A percentile compares a stretch with the other conserved stretches of the same genome.
Conservation (phyloP, 2,329 filamentous ascomycete species). For the Stemphylium lycopersici region DNA sequence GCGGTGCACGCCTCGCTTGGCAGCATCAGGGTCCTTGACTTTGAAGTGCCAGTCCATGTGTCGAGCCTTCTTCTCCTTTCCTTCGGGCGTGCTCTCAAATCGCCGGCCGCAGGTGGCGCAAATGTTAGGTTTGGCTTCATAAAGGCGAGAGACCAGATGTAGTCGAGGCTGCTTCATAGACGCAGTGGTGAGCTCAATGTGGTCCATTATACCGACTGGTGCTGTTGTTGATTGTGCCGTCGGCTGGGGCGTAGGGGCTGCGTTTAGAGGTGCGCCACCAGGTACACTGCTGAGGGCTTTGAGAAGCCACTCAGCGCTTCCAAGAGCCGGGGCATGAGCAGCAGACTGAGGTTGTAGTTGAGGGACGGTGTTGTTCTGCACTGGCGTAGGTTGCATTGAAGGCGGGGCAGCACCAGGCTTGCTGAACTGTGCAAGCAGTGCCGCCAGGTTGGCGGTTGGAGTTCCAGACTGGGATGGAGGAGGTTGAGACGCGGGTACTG, state of each 20-base stretch:
- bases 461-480: constrained; percentile 36
- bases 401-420: constrained; percentile 29
- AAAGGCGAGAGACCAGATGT: constrained; percentile 74
- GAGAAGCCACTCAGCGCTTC: constrained; percentile 41
- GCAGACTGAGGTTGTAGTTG: constrained; percentile 27
- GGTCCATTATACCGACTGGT: constrained; percentile 51
- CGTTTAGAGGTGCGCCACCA: constrained; percentile 34
- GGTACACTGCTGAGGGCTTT: constrained; percentile 39
- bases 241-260: constrained; percentile 33
- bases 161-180: constrained; percentile 79
- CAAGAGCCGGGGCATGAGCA: constrained; percentile 20
- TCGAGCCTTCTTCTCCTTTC: constrained; percentile 82
- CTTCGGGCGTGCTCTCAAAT: constrained; percentile 77
- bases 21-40: constrained; percentile 85
- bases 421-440: constrained; percentile 41
- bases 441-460: constrained; percentile 39
- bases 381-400: constrained; percentile 21
- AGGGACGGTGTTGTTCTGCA: constrained; percentile 23
- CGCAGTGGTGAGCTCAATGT: constrained; percentile 67
- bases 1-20: constrained; percentile 84
- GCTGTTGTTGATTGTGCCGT: constrained; percentile 38
- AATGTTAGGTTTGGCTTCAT: constrained; percentile 81
- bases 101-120: constrained; percentile 91
- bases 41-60: constrained; percentile 99
- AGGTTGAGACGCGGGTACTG: constrained; percentile 25